Conservation (phyloP, 1,139 yeast species). For the Blastobotrys illinoisensis region DNA sequence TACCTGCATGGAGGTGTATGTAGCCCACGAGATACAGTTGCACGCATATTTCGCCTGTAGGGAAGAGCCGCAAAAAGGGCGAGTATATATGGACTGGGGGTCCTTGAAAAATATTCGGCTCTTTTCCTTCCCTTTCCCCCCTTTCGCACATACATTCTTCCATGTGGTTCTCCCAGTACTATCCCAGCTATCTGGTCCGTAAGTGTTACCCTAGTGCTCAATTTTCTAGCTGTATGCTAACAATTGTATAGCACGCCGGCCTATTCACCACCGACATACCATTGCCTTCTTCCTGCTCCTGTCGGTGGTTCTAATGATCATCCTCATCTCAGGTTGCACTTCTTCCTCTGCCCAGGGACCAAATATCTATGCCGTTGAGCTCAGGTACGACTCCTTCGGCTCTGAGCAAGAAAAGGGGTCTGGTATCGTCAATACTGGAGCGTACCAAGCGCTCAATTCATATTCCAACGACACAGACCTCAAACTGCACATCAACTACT, state of each 20-base stretch:
- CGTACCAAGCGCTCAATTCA: slow-evolving; percentile 16
- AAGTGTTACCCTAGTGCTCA: background rate
- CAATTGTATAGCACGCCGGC: background rate
- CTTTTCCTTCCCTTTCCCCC: background rate
- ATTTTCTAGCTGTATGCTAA: background rate
- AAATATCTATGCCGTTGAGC: slow-evolving; percentile 21
- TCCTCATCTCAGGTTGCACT: slow-evolving; percentile 24
- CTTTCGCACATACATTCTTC: background rate
- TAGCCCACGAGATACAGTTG: background rate
- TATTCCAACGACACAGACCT: slow-evolving; percentile 14
- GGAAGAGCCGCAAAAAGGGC: background rate
- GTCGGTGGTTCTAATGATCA: slow-evolving; percentile 19
- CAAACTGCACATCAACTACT: slow-evolving; percentile 24
- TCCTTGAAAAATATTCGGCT: background rate
- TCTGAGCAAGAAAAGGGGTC: slow-evolving; percentile 12
- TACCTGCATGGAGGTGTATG: background rate
- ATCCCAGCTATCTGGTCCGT: background rate
- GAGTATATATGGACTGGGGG: background rate
- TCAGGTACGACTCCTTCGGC: slow-evolving; percentile 20
- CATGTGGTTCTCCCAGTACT: background rate
- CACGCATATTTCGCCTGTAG: background rate
- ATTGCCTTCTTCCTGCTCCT: slow-evolving; percentile 18
- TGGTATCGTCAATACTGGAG: slow-evolving; percentile 21
- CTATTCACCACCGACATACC: slow-evolving; percentile 11
- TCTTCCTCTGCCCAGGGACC: slow-evolving; percentile 18